Evolutionary conservation across 345 rosid genomes (phyloP), one percentile per base, ranked within the genome.

Genomic region (Syzygium jambos): DNA sequence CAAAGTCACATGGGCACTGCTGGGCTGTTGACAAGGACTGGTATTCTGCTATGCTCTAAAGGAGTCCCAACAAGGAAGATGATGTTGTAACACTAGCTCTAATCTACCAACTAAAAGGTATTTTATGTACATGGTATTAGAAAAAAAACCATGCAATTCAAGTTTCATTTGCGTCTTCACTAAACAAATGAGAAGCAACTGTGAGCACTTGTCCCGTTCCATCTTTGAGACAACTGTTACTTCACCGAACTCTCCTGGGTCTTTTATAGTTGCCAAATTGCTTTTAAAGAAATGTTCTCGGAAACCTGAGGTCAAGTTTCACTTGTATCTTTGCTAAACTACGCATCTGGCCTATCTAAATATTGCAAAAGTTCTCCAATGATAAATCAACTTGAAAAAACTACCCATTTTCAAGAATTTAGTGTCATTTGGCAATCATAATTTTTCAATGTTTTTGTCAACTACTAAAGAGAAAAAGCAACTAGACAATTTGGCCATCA

Each of bases 1-100:
- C 30, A 27, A 21, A 49, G 55, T 65, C 87, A 86, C 87, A 65
- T 86, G 80, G 87, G 87, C 54, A 3, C 30, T 68, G 87, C 87
- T 22, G 87, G n/a, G 25, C 46, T 4, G 59, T 30, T 86, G 87
- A 86, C 38, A 65, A 27, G 77, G 87, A 86, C 82, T 86, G 87
- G 59, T 34, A 30, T 46, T 43, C 54, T 49, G 46, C 57, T 52
- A 9, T 86, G 46, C 6, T 13, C 4, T 23, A 38, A 12, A 54
- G 38, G 86, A 41, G 51, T 54, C 34, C 59, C 56, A 86, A 61
- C 56, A 34, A 86, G 51, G 87, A 86, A 65, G 80, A 8, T 61
- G 59, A 86, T n/a, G 52, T 85, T 68, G 80, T 34, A 19, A 34
- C 80, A 4, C 25, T 68, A 68, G 14, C 80, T 68, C 25, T 68